Conservation (phyloP, 1,139 yeast species). For the Pichia sp. region DNA sequence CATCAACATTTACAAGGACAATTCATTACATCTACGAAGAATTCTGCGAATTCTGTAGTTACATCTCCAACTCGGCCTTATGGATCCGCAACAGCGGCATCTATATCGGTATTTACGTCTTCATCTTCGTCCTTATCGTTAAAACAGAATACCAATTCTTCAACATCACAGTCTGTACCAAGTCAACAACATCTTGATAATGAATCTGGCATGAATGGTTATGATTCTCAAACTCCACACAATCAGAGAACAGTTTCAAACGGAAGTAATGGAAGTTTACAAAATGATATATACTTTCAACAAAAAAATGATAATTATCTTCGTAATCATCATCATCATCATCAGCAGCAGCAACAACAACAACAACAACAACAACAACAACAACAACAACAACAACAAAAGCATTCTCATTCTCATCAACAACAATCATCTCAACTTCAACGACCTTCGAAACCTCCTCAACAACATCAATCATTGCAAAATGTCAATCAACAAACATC, state of each 20-base stretch:
- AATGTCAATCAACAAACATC: neutral
- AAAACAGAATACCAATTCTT: too few relatives aligned
- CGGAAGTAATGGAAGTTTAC: too few relatives aligned
- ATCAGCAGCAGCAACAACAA: constrained; percentile 5
- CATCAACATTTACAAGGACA: constrained; percentile 1
- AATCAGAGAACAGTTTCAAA: too few relatives aligned
- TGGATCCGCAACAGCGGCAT: too few relatives aligned
- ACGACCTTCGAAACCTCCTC: constrained; percentile 1
- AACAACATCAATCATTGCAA: constrained; percentile 1
- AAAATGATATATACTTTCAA: too few relatives aligned
- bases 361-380: constrained; percentile 1
- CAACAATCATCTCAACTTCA: neutral
- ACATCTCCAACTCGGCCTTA: too few relatives aligned
- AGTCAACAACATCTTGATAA: too few relatives aligned
- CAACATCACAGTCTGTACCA: too few relatives aligned
- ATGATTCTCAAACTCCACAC: too few relatives aligned
- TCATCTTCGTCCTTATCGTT: too few relatives aligned
- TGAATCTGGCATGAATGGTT: too few relatives aligned
- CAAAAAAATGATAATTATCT: neutral
- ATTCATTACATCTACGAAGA: neutral
- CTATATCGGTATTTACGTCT: too few relatives aligned
- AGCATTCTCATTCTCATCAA: neutral
- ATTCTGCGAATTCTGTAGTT: neutral
- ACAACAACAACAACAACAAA: constrained; percentile 1
- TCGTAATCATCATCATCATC: constrained; percentile 4